These are phyloP conservation scores for Cinnamomum micranthum DNA, from an alignment of 164 flowering plant genomes.

Conservation along the genomic window DNA sequence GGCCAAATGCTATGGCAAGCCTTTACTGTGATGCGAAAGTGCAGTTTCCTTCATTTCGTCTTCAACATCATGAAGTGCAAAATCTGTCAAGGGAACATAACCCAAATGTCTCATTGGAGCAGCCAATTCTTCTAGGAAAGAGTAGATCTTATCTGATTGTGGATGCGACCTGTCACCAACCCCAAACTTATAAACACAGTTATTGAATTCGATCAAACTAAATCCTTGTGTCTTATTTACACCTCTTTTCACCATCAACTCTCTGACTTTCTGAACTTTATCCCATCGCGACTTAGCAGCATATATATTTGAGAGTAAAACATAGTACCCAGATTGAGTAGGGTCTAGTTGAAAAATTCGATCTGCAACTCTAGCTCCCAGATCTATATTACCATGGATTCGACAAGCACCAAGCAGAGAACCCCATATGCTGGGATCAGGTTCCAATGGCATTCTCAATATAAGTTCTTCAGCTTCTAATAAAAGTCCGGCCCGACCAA, in stretches of 20 bases:
- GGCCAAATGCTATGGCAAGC: conserved; percentile 17
- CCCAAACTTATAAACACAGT: conserved; percentile 13
- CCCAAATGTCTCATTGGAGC: conserved; percentile 11
- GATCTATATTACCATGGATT: conserved; percentile 10
- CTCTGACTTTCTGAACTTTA: conserved; percentile 18
- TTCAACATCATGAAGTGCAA: conserved; percentile 20
- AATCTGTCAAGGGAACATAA: conserved; percentile 16
- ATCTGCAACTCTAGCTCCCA: conserved; percentile 15
- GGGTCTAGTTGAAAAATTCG: conserved; percentile 10
- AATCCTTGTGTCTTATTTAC: conserved; percentile 1
- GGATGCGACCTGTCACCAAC: conserved; percentile 16
- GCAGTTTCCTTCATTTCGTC: conserved; percentile 17
- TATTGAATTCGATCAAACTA: conserved; percentile 11
- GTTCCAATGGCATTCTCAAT: conserved; percentile 10
- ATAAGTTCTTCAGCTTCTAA: conserved; percentile 16
- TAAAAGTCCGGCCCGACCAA: conserved; percentile 15
- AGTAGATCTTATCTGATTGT: conserved; percentile 13
- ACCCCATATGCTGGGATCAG: conserved; percentile 19
- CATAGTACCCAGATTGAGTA: conserved; percentile 17
- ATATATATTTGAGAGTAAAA: conserved; percentile 19
- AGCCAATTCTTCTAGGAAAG: conserved; percentile 11
- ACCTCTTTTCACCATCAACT: conserved; percentile 12
- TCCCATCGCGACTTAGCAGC: conserved; percentile 18
- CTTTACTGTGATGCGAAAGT: conserved; percentile 17
- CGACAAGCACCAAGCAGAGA: conserved; percentile 19